These are phyloP conservation scores for Aspergillus vadensis DNA, from an alignment of 2,329 filamentous ascomycete genomes.

Conservation along the genomic window DNA sequence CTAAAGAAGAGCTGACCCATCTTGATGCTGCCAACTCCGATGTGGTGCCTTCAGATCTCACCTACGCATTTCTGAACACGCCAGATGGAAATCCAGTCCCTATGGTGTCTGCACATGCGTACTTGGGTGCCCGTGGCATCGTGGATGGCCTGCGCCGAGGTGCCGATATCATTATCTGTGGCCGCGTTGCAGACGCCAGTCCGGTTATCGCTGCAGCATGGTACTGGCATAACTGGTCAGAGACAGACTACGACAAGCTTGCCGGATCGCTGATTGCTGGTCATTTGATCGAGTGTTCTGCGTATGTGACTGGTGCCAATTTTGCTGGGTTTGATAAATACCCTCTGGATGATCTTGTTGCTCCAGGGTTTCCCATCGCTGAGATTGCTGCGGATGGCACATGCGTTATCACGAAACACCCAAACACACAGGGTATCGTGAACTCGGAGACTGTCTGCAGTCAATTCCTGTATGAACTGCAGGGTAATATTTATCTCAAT, in stretches of 20 bases:
- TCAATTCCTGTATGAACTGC: conserved; percentile 55
- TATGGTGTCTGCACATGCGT: conserved; percentile 50
- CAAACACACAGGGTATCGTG: conserved; percentile 47
- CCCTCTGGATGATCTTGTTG: conserved; percentile 44
- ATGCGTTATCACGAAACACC: conserved; percentile 54
- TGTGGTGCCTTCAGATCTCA: conserved; percentile 38
- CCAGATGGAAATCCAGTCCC: conserved; percentile 43
- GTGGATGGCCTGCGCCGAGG: conserved; percentile 46
- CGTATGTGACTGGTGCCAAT: conserved; percentile 58
- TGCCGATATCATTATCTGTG: conserved; percentile 54
- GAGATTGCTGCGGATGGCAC: conserved; percentile 51
- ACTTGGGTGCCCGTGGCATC: conserved; percentile 56
- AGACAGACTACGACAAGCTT: conserved; percentile 52
- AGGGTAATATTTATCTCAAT: conserved; percentile 53
- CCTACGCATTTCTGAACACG: conserved; percentile 42
- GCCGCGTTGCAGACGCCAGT: conserved; percentile 53
- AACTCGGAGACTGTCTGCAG: conserved; percentile 45
- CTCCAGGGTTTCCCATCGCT: conserved; percentile 53
- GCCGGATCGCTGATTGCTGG: conserved; percentile 56
- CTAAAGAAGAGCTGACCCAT: conserved; percentile 39
- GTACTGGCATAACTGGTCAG: conserved; percentile 58
- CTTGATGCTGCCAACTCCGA: conserved; percentile 45
- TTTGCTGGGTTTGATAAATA: conserved; percentile 53
- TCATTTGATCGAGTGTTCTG: conserved; percentile 58
- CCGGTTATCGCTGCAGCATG: conserved; percentile 59